Evolutionary conservation across 192 early-diverging fungal species (phyloP), one percentile per base, ranked within the genome.

Genomic region (Coemansia sp.): DNA sequence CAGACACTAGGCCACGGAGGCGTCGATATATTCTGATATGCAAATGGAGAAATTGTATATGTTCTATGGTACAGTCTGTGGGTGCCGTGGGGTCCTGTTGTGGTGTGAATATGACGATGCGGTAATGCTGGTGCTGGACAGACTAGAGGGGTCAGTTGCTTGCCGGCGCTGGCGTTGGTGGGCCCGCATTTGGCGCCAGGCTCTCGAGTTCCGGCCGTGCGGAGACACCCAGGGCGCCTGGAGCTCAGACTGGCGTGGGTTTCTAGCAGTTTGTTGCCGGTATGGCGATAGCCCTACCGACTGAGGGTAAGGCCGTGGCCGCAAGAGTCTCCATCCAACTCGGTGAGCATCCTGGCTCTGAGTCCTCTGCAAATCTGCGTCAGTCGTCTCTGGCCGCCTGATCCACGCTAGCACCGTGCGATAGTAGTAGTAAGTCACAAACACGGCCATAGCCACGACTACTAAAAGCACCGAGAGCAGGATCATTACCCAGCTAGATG

Each of bases 401-500:
- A 82, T 70, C 80, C 80, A 82, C 3, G 57, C 32, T 32, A 76
- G 58, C 38, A 68, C 67, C 10, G 66, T 71, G 42, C 74, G 70
- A 62, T 67, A 82, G 69, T 76, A 76, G 66, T 82, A 82, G 16
- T 72, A 70, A 7, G 80, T 82, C 19, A 77, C 63, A 63, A 82
- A 65, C 62, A 82, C 32, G 0, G 72, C 50, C 49, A 77, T 60
- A 8, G 68, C 75, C 7, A 74, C 69, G 39, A 82, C 21, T 1
- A 82, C 80, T 11, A 77, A 11, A 26, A 82, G 58, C 62, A 82
- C 70, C 7, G 80, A 82, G 4, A 82, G 68, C 57, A 82, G 40
- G 14, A 82, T 76, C 75, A 82, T 70, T 37, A 77, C 75, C 80
- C 80, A 82, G 63, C 80, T 82, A 11, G 74, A 77, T 57, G 80